Conservation (phyloP, 106 monocot genomes). For the Chionographis japonica region DNA sequence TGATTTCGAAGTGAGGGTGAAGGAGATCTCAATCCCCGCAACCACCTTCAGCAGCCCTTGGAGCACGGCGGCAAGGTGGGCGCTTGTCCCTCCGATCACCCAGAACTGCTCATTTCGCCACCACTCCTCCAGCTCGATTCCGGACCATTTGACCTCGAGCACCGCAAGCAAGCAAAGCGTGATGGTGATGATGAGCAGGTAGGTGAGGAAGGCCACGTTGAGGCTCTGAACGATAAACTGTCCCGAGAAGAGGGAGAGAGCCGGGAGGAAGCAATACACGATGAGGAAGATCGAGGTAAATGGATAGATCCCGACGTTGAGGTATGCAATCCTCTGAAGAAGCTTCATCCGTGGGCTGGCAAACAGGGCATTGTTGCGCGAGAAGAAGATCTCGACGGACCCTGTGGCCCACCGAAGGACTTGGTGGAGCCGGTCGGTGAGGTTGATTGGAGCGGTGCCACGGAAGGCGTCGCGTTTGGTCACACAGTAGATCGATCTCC, state of each 20-base stretch:
- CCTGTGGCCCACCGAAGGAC: slow-evolving; percentile 82
- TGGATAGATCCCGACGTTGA: slow-evolving; percentile 89
- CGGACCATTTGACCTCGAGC: slow-evolving; percentile 75
- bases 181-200: slow-evolving; percentile 59
- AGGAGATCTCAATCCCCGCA: slow-evolving; percentile 96
- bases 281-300: slow-evolving; percentile 80
- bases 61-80: slow-evolving; percentile 66
- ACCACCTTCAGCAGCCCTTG: slow-evolving; percentile 81
- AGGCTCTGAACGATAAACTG: slow-evolving; percentile 67
- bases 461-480: slow-evolving; percentile 95
- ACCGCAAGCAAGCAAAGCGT: slow-evolving; percentile 48
- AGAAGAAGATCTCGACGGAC: slow-evolving; percentile 85
- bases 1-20: slow-evolving; percentile 96
- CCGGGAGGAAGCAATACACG: slow-evolving; percentile 81
- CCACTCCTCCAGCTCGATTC: slow-evolving; percentile 70
- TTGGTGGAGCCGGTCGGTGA: slow-evolving; percentile 80
- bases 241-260: slow-evolving; percentile 72
- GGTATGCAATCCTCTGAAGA: slow-evolving; percentile 69
- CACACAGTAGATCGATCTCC: slow-evolving; percentile 81
- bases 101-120: slow-evolving; percentile 96
- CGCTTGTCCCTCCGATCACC: slow-evolving; percentile 84
- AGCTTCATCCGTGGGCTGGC: slow-evolving; percentile 60
- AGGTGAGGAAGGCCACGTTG: slow-evolving; percentile 56
- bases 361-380: slow-evolving; percentile 69
- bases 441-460: slow-evolving; percentile 90